phyloP scores from a whole-genome alignment of 2,329 filamentous ascomycete genomes.

The Corynespora cassiicola region DNA sequence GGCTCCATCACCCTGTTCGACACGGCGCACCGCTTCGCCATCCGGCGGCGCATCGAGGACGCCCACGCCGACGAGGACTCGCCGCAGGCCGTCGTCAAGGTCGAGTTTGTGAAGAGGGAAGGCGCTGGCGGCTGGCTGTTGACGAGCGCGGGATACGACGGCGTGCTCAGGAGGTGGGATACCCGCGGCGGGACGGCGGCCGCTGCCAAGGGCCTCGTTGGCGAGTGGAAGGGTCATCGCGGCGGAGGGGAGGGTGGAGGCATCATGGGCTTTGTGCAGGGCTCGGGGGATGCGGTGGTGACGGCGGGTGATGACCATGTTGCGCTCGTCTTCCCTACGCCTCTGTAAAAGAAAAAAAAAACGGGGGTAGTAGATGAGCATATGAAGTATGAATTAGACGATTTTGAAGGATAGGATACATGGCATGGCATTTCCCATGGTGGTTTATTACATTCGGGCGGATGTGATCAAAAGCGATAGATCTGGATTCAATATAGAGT shows the following conservation, averaged over 20 bases:
- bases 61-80: constrained; percentile 77
- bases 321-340: constrained; percentile 33
- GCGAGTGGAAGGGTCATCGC: constrained; percentile 90
- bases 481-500: too few relatives aligned
- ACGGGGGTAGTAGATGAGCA: too few relatives aligned
- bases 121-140: constrained; percentile 67
- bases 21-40: constrained; percentile 81
- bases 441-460: too few relatives aligned
- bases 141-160: constrained; percentile 91
- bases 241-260: constrained; percentile 86
- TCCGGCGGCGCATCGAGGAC: constrained; percentile 80
- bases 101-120: constrained; percentile 76
- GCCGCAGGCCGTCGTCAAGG: constrained; percentile 88
- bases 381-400: too few relatives aligned
- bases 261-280: constrained; percentile 88
- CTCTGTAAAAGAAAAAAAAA: constrained; percentile 11
- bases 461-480: too few relatives aligned
- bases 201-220: constrained; percentile 73
- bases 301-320: constrained; percentile 85
- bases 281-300: constrained; percentile 74
- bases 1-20: constrained; percentile 85
- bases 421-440: too few relatives aligned
- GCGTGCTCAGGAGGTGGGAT: constrained; percentile 90
- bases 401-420: too few relatives aligned
- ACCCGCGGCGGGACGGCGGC: constrained; percentile 70